A percentile compares a stretch with the other conserved stretches of the same genome.
phyloP scores from a whole-genome alignment of 2,329 filamentous ascomycete species.

The Aspergillus tamarii region DNA sequence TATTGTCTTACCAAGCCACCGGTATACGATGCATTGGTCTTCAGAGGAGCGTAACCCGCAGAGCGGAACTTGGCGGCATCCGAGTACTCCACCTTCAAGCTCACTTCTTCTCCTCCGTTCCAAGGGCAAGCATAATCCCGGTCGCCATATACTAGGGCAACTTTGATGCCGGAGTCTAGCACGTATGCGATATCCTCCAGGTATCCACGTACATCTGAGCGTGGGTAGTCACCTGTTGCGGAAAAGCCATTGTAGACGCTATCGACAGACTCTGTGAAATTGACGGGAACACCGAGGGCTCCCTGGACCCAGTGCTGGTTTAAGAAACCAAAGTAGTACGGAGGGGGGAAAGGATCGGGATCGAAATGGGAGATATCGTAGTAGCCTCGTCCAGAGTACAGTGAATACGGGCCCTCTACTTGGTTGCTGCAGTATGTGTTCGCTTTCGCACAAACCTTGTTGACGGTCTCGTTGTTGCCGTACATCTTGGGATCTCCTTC shows the following conservation, averaged over 20 bases:
- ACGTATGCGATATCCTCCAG: slow-evolving; percentile 48
- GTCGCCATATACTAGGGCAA: slow-evolving; percentile 62
- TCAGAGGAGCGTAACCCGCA: slow-evolving; percentile 54
- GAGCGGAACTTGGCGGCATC: slow-evolving; percentile 48
- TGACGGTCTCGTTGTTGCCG: slow-evolving; percentile 50
- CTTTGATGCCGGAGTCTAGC: slow-evolving; percentile 60
- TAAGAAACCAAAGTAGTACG: slow-evolving; percentile 59
- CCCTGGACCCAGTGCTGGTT: slow-evolving; percentile 60
- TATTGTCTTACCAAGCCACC: slow-evolving; percentile 53
- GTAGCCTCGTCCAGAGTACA: slow-evolving; percentile 51
- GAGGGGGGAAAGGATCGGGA: slow-evolving; percentile 57
- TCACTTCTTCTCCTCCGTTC: slow-evolving; percentile 59
- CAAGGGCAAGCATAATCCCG: slow-evolving; percentile 62
- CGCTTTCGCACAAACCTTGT: slow-evolving; percentile 49
- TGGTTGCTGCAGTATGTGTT: slow-evolving; percentile 49
- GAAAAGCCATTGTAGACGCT: slow-evolving; percentile 53
- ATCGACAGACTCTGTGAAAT: slow-evolving; percentile 54
- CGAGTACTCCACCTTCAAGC: slow-evolving; percentile 53
- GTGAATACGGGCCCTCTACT: slow-evolving; percentile 50
- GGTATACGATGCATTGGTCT: slow-evolving; percentile 47
- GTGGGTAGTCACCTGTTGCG: slow-evolving; percentile 52
- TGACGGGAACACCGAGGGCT: slow-evolving; percentile 63
- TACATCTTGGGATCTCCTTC: slow-evolving; percentile 55
- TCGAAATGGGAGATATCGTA: slow-evolving; percentile 60
- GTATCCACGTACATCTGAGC: slow-evolving; percentile 48